Base-by-base conservation (phyloP, 768 basidiomycete species). In the Hygrophorus russula region DNA sequence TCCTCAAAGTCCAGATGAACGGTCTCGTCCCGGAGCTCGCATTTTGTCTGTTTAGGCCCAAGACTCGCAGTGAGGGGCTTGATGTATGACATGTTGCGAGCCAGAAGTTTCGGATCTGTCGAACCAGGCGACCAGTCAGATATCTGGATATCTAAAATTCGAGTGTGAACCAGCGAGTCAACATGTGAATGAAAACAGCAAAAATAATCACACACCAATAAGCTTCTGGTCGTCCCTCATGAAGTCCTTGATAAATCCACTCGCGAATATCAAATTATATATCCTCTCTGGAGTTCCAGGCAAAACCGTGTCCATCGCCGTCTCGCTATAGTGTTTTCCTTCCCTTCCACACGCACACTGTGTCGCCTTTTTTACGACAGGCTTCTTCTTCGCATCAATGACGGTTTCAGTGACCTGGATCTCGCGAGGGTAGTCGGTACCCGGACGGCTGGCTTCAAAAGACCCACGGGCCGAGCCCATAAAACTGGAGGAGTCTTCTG, bases 241-340 rank as follows among this genome's bases (percentile, higher is more conserved):
- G 59, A 98, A 99, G 34, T 87, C 87, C 61, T 93, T 96, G 54
- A 93, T 80, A 63, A 96, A 98, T 31, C 80, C 92, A 61, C 90
- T 93, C 36, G 90, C 80, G 57, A 98, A 98, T 69, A 98, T 89
- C 54, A 99, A 67, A 57, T 90, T 92, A 65, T 96, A 86, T 36
- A 98, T 88, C 66, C 86, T 82, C 56, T 98, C 93, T 2, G 96
- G 96, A 1, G 90, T 82, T 20, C 90, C 89, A 24, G 92, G 90
- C 36, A 98, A 66, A 2, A 83, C 68, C 3, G 71, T 68, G 49
- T 94, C 86, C 67, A 96, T 66, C 7, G 85, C 82, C 11, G 67
- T 66, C 61, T 93, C 89, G 6, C 65, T 51, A 48, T 75, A 80
- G 59, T 96, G 93, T 46, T 66, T 64, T 0, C 78, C 78, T 6